Evolutionary conservation across 345 rosid species (phyloP).

Genomic region (Isatis tinctoria): DNA sequence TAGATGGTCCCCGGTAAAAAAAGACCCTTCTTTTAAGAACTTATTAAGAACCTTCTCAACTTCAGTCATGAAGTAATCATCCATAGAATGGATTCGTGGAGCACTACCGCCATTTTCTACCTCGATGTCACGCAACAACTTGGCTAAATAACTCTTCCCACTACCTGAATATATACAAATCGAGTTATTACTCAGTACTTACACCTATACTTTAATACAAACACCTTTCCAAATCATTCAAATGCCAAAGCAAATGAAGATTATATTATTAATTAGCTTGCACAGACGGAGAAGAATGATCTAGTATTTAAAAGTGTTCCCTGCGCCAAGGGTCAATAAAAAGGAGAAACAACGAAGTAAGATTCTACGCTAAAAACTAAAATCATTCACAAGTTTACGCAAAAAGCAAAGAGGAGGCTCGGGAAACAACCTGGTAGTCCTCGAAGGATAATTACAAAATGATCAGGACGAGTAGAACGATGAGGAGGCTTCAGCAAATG

Average conservation of each 20-base stretch:
- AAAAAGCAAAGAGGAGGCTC: not conserved
- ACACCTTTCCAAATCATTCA: not conserved
- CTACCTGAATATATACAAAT: conserved; percentile 51
- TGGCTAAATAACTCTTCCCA: conserved; percentile 94
- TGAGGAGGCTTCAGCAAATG: conserved; percentile 64
- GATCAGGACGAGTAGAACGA: conserved; percentile 72
- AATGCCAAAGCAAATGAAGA: not conserved
- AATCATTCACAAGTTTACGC: not conserved
- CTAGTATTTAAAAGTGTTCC: not conserved
- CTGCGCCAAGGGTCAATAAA: not conserved
- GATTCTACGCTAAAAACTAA: not conserved
- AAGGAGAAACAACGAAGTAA: not conserved
- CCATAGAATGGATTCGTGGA: conserved; percentile 97
- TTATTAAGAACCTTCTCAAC: conserved; percentile 71
- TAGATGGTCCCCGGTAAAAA: not conserved
- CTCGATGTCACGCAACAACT: conserved; percentile 83
- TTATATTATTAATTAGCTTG: not conserved
- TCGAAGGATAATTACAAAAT: conserved; percentile 80
- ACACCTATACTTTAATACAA: not conserved
- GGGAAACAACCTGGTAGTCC: conserved; percentile 74
- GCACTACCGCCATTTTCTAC: conserved; percentile 82
- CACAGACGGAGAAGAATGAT: not conserved
- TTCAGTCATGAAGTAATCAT: conserved; percentile 97
- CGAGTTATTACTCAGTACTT: not conserved
- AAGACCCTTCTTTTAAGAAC: not conserved